Base-by-base conservation (phyloP, 2,329 filamentous ascomycete genomes). In the Colletotrichum spinosum region DNA sequence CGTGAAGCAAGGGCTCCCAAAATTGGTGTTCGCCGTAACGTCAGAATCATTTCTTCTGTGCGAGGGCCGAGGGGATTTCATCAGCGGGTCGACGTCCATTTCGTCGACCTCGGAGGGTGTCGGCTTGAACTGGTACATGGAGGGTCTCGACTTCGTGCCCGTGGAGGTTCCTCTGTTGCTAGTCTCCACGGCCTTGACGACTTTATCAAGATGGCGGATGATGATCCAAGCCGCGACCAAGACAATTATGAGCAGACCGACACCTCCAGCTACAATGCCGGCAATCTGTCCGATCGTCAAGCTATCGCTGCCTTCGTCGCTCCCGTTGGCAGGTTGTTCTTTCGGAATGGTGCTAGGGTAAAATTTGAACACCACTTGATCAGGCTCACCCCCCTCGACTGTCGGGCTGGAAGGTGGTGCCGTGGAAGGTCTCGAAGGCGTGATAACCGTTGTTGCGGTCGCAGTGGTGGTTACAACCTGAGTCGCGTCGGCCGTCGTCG, bases 261-360 rank as follows among this genome's bases (percentile, higher is more conserved):
- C 75, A 11, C 81, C 81, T 1, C 84, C 86, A 2, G 80, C 83
- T 39, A 88, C 78, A 25, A 88, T 86, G 2, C 86, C 86, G 3
- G 82, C 85, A 2, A 88, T 74, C 34, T 81, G 76, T 1, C 73
- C 77, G 0, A 70, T 73, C 6, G 79, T 78, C 25, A 85, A 74
- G 11, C 78, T 75, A 25, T 73, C 69, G 38, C 73, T 69, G 48
- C 75, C 71, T 8, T 67, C 68, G 17, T 70, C 69, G 15, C 68
- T 68, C 9, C 69, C 66, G 0, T 74, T 72, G 1, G 74, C 67
- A 4, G 79, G 76, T 1, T 75, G 68, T 6, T 75, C 68, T 60
- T 86, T 86, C 5, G 79, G 70, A 3, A 84, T 72, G 1, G 77
- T 75, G 2, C 78, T 80, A 0, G 83, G 81, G 39, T 82, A 77